Evolutionary conservation across 2,329 filamentous ascomycete genomes (phyloP).

Genomic region (Sclerotinia spermophila): DNA sequence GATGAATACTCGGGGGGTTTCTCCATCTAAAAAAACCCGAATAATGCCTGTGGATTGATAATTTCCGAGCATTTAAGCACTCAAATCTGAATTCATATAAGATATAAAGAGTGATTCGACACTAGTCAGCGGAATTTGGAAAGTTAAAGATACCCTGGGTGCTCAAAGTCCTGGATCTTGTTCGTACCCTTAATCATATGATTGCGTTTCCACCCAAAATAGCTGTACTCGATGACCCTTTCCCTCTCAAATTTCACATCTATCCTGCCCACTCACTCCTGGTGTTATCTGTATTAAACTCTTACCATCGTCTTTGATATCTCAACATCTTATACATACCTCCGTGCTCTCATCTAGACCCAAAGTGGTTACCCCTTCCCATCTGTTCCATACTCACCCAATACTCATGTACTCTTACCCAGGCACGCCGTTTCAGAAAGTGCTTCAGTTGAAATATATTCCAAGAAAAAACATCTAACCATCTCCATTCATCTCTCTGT

Average conservation of each 20-base stretch:
- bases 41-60: not conserved
- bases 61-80: not conserved
- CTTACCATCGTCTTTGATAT: not conserved
- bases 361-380: no score
- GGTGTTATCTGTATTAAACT: not conserved
- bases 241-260: no score
- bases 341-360: not conserved
- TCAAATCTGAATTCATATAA: not conserved
- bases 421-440: no score
- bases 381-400: no score
- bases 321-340: not conserved
- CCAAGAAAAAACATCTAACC: no score
- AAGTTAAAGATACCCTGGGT: not conserved
- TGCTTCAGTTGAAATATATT: no score
- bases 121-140: not conserved
- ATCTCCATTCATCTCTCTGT: no score
- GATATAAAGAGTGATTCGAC: not conserved
- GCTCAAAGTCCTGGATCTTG: not conserved
- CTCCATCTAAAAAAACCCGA: no score
- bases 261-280: fast-evolving
- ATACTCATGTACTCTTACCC: no score
- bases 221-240: no score
- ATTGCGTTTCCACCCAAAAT: no score
- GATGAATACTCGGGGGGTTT: fast-evolving
- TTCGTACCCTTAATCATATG: no score